Evolutionary conservation across 116 monocot species (phyloP), one percentile per base, ranked within the genome.

Genomic region (Dioscorea cayenensis): DNA sequence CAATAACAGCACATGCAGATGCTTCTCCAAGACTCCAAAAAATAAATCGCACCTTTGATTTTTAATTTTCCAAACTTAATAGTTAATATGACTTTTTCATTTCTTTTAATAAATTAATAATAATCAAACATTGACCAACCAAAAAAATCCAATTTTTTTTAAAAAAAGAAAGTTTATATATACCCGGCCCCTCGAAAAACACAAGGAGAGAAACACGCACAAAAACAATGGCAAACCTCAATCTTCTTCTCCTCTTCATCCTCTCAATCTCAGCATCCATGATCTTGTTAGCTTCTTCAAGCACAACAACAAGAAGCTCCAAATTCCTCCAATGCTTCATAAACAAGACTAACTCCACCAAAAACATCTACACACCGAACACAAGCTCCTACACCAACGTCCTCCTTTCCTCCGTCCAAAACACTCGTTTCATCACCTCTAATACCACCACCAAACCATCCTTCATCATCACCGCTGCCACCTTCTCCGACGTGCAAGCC

Each of bases 321-420:
- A 27, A 7, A 5, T 65, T 66, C 66, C 32, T 32, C 66, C 66
- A 66, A 66, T 66, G 66, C 66, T 37, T 66, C 36, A 14, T 66
- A 32, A 28, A 1, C 36, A 16, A 18, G 16, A 22, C 32, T 14
- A 13, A 60, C 32, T 6, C 55, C 50, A 68, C 69, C 50, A 50
- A 69, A 0, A 20, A 51, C 43, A 32, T 83, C 63, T 60, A 27
- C 71, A 49, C 72, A 20, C 43, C 49, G 7, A 28, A 14, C 48
- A 73, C 60, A 74, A 7, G 67, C 21, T 48, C 67, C 50, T 86
- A 77, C 77, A 38, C 51, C 43, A 7, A 65, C 64, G 21, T 70
- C 63, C 72, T 87, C 55, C 27, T 69, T 0, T 81, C 81, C 75
- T 73, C 84, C 18, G 67, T 73, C 63, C 75, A 59, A 65, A 87